These are phyloP conservation scores for Collybia nuda DNA, from an alignment of 768 basidiomycete species.

Conservation along the genomic window DNA sequence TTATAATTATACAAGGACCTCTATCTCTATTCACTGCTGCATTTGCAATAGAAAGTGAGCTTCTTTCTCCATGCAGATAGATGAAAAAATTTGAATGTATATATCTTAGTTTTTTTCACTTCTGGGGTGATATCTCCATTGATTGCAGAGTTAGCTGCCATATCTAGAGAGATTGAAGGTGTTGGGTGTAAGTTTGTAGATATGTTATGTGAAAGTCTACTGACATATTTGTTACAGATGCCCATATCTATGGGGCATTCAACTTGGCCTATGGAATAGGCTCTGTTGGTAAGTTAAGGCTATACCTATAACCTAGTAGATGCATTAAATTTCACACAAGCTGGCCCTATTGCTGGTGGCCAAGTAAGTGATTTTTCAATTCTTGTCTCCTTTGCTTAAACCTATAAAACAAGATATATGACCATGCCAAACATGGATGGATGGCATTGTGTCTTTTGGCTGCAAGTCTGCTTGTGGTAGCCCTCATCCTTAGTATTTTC, in stretches of 20 bases:
- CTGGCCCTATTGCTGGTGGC: conserved; percentile 71
- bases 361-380: conserved; percentile 39
- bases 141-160: conserved; percentile 65
- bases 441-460: conserved; percentile 51
- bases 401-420: conserved; percentile 49
- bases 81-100: too few species aligned
- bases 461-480: conserved; percentile 39
- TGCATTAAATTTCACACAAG: conserved; percentile 29
- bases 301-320: not conserved
- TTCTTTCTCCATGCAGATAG: not conserved
- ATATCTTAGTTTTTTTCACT: conserved; percentile 54
- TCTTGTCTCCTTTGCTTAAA: not conserved
- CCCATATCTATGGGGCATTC: conserved; percentile 73
- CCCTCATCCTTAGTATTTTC: conserved; percentile 35
- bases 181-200: conserved; percentile 58
- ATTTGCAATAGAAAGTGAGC: conserved; percentile 57
- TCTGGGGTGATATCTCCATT: conserved; percentile 61
- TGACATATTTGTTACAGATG: conserved; percentile 42
- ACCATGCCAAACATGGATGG: conserved; percentile 58
- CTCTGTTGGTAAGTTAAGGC: conserved; percentile 45
- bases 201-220: not conserved
- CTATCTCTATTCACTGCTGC: conserved; percentile 48
- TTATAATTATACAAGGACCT: conserved; percentile 45
- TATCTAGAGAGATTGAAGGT: conserved; percentile 55
- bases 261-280: conserved; percentile 72